Evolutionary conservation across 2,329 filamentous ascomycete genomes (phyloP).

Genomic region (Chalaropsis thielavioides): DNA sequence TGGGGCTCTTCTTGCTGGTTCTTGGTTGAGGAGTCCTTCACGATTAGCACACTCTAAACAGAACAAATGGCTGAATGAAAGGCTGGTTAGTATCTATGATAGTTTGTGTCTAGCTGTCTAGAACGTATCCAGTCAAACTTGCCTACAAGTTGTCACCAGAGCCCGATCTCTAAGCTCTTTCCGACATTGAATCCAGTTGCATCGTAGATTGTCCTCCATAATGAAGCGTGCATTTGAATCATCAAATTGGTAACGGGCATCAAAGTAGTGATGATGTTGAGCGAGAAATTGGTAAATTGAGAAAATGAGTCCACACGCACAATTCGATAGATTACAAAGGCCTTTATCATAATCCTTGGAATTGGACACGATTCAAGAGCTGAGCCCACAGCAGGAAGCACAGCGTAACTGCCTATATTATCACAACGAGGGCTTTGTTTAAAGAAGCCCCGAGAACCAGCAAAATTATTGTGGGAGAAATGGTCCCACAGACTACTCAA

Average conservation of each 20-base stretch:
- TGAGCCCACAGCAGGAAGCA: background rate
- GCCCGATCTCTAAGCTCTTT: conserved; percentile 53
- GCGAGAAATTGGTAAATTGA: background rate
- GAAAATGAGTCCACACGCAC: background rate
- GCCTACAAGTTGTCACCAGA: conserved; percentile 84
- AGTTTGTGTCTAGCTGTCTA: conserved; percentile 12
- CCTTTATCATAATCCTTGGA: background rate
- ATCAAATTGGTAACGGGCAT: background rate
- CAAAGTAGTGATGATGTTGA: background rate
- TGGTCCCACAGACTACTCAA: background rate
- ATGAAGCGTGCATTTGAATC: background rate
- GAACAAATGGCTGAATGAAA: conserved; percentile 57
- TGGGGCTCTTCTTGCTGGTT: conserved; percentile 26
- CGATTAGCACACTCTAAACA: conserved; percentile 58
- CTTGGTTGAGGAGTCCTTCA: conserved; percentile 41
- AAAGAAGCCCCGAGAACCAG: background rate
- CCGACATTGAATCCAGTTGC: conserved; percentile 69
- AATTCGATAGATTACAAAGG: no score
- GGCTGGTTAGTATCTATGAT: background rate
- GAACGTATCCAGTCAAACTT: conserved; percentile 6
- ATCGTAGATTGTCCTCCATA: conserved; percentile 65
- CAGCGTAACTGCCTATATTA: background rate
- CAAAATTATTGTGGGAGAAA: background rate
- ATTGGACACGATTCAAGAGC: background rate
- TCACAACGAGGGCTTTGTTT: background rate